phyloP scores from a whole-genome alignment of 192 early-diverging fungal genomes.

The Entrophospora sp. region DNA sequence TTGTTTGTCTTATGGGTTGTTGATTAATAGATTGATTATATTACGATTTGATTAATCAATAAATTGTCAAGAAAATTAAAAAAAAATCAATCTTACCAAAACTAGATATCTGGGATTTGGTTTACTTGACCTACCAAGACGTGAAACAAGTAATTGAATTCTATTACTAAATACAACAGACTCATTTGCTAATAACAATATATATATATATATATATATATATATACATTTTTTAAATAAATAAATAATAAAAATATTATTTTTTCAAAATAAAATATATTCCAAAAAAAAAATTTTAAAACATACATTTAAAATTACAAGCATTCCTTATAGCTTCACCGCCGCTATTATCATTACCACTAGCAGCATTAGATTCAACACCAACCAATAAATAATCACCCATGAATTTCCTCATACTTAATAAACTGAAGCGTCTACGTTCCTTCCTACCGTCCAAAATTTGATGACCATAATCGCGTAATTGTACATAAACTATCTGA shows the following conservation, averaged over 20 bases:
- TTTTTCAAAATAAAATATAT: neutral
- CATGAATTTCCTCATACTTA: slow-evolving; percentile 72
- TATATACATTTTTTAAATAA: too few species aligned
- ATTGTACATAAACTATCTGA: slow-evolving; percentile 78
- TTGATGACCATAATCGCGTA: slow-evolving; percentile 90
- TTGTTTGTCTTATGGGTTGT: slow-evolving; percentile 56
- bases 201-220: neutral
- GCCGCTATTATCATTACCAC: slow-evolving; percentile 36
- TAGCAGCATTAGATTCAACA: too few species aligned
- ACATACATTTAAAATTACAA: slow-evolving; percentile 32
- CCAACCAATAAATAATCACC: slow-evolving; percentile 87
- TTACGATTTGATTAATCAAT: neutral
- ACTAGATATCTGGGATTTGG: slow-evolving; percentile 66
- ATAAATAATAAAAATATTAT: neutral
- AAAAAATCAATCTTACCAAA: slow-evolving; percentile 30
- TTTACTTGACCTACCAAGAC: slow-evolving; percentile 62
- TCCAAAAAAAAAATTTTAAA: too few species aligned
- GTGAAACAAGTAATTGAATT: slow-evolving; percentile 55
- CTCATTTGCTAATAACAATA: slow-evolving; percentile 33
- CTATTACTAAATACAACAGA: slow-evolving; percentile 50
- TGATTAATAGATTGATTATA: too few species aligned
- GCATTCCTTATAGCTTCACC: slow-evolving; percentile 40
- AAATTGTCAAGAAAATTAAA: neutral
- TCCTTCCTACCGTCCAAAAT: slow-evolving; percentile 87
- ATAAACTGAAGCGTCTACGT: slow-evolving; percentile 76